Conservation (phyloP, 75 land plant genomes). For the Adiantum capillusveneris region DNA sequence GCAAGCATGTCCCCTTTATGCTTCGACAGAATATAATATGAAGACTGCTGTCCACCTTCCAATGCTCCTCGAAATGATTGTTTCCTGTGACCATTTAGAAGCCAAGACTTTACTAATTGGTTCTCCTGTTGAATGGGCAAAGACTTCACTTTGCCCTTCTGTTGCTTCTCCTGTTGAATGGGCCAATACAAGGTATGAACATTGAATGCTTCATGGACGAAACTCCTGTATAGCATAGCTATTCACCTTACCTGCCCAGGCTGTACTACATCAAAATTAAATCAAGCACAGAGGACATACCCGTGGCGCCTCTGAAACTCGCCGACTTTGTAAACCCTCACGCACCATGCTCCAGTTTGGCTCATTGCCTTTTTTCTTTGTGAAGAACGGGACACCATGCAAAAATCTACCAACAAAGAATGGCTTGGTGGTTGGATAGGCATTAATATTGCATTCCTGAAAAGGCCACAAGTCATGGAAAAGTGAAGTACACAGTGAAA, state of each 20-base stretch:
- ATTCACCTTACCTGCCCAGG: too few relatives aligned
- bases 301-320: slow-evolving; percentile 68
- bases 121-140: slow-evolving; percentile 92
- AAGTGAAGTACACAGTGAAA: too few relatives aligned
- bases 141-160: too few relatives aligned
- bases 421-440: slow-evolving; percentile 48
- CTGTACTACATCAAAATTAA: background rate
- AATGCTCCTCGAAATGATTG: slow-evolving; percentile 80
- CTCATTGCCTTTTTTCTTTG: slow-evolving; percentile 74
- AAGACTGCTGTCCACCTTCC: slow-evolving; percentile 90
- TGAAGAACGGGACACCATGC: slow-evolving; percentile 70
- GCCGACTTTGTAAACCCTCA: slow-evolving; percentile 91
- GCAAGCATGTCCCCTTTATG: slow-evolving; percentile 88
- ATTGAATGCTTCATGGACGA: too few relatives aligned
- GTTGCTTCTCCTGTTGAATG: too few relatives aligned
- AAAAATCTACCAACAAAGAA: slow-evolving; percentile 78
- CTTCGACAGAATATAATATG: slow-evolving; percentile 74
- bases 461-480: background rate
- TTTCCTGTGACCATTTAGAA: slow-evolving; percentile 84
- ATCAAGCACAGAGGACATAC: slow-evolving; percentile 22
- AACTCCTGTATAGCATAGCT: background rate
- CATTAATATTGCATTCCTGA: slow-evolving; percentile 87
- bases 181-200: too few relatives aligned
- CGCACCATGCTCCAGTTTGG: slow-evolving; percentile 78
- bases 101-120: slow-evolving; percentile 86